phyloP scores from a whole-genome alignment of 768 basidiomycete species.

The Mrakia gelida region DNA sequence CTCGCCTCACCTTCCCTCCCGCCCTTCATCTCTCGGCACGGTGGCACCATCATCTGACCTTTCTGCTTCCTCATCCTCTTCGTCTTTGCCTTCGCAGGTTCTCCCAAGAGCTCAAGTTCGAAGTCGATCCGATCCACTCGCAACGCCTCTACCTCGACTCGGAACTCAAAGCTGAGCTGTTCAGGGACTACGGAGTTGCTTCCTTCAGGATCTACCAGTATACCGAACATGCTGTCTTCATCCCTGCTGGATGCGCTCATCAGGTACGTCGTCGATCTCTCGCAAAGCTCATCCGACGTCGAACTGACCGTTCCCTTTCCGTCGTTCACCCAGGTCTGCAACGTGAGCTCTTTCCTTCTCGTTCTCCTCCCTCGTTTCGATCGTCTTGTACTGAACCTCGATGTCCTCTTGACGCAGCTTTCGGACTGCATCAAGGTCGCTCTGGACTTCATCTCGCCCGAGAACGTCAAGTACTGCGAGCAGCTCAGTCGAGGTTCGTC shows the following conservation, averaged over 20 bases:
- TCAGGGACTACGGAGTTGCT: conserved; percentile 62
- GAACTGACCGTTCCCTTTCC: too few species aligned
- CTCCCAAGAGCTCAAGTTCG: conserved; percentile 33
- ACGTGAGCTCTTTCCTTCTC: neutral
- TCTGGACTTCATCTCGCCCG: conserved; percentile 88
- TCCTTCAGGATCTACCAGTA: conserved; percentile 82
- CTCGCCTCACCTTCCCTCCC: too few species aligned
- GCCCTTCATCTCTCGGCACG: too few species aligned
- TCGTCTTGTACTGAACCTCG: too few species aligned
- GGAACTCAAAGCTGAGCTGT: conserved; percentile 62
- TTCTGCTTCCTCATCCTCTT: conserved; percentile 29
- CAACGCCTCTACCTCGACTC: conserved; percentile 82
- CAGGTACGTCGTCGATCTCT: conserved; percentile 44
- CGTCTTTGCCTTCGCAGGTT: conserved; percentile 39
- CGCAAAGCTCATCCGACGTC: too few species aligned
- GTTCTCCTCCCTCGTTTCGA: too few species aligned
- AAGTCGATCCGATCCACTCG: conserved; percentile 77
- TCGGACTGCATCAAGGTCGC: conserved; percentile 96
- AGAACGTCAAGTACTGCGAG: conserved; percentile 83
- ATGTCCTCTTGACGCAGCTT: conserved; percentile 57
- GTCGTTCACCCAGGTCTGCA: conserved; percentile 48
- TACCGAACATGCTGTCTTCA: conserved; percentile 89
- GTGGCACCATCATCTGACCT: too few species aligned
- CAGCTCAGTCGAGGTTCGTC: conserved; percentile 54
- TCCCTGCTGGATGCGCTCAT: conserved; percentile 89